Base-by-base conservation (phyloP, 2,329 filamentous ascomycete genomes). In the Beauveria varroae region DNA sequence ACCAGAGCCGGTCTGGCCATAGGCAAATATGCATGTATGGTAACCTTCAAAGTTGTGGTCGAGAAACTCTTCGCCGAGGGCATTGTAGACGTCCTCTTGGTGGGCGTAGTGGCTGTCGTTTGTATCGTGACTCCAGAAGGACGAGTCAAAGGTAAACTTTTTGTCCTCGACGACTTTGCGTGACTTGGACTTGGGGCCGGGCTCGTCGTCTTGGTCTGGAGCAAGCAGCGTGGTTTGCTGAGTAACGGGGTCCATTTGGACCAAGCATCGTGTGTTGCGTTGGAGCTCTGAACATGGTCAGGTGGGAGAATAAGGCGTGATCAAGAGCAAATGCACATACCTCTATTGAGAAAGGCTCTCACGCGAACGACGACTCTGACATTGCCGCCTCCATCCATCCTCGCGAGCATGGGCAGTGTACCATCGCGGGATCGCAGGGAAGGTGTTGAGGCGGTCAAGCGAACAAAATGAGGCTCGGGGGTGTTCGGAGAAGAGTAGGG, bases 31-130 rank as follows among this genome's bases (percentile, higher is more conserved):
- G 74, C 95, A 99, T 0, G 95, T 99, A 76, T 99, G 93, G 78
- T 99, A 99, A 65, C 95, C 95, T 72, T 97, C 93, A 69, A 99
- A 99, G 77, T 99, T 99, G 81, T 99, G 95, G 74, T 99, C 95
- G 64, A 99, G 83, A 67, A 99, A 98, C 71, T 98, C 95, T 73
- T 97, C 92, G 60, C 95, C 95, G 26, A 99, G 83, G 63, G 89
- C 89, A 70, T 95, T 91, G 80, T 99, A 98, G 61, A 99, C 89
- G 69, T 97, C 90, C 69, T 92, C 90, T 73, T 99, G 95, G 64
- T 88, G 84, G 3, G 95, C 93, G 72, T 97, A 99, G 76, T 97
- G 91, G 37, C 85, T 79, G 71, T 96, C 92, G 28, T 79, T 74
- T 61, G 82, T 82, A 72, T 93, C 79, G 75, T 97, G 92, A 63